Percentiles rank a stretch among this genome's conserved stretches.
phyloP scores from a whole-genome alignment of 495 filamentous ascomycete species.

The Aspergillus haitiensis region DNA sequence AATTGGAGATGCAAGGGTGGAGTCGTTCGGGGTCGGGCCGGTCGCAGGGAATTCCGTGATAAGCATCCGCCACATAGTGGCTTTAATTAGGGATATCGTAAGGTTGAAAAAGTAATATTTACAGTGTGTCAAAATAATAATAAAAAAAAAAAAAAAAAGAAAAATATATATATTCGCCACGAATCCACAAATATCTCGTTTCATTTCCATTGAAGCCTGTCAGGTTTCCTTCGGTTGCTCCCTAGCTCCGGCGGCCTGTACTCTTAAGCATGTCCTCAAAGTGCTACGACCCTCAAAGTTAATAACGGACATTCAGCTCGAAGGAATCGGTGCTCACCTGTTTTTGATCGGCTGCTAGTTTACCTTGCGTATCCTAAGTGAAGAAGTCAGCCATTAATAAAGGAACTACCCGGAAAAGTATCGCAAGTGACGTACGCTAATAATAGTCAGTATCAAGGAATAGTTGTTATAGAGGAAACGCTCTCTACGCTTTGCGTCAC shows the following conservation, averaged over 20 bases:
- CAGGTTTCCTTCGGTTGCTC: too few species aligned
- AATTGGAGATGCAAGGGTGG: conserved; percentile 9
- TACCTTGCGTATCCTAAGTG: conserved; percentile 67
- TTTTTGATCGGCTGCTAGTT: conserved; percentile 73
- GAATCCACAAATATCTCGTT: neutral
- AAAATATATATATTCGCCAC: neutral
- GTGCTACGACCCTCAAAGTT: conserved; percentile 33
- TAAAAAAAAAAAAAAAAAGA: neutral
- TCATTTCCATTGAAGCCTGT: too few species aligned
- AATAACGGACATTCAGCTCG: neutral
- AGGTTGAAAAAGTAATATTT: neutral
- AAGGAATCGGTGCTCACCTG: conserved; percentile 33
- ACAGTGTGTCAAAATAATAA: neutral
- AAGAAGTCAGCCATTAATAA: conserved; percentile 25
- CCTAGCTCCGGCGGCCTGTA: conserved; percentile 35
- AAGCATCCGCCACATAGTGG: neutral
- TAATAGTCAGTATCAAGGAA: conserved; percentile 84
- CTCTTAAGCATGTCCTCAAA: conserved; percentile 50
- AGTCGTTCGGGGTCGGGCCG: conserved; percentile 5
- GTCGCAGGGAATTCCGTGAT: neutral
- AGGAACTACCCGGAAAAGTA: neutral
- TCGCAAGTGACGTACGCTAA: conserved; percentile 54
- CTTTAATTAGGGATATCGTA: neutral
- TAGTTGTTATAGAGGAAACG: conserved; percentile 95
- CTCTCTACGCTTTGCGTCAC: conserved; percentile 75